Conservation (phyloP, 2,329 filamentous ascomycete species). For the Thermomyces lanuginosus region DNA sequence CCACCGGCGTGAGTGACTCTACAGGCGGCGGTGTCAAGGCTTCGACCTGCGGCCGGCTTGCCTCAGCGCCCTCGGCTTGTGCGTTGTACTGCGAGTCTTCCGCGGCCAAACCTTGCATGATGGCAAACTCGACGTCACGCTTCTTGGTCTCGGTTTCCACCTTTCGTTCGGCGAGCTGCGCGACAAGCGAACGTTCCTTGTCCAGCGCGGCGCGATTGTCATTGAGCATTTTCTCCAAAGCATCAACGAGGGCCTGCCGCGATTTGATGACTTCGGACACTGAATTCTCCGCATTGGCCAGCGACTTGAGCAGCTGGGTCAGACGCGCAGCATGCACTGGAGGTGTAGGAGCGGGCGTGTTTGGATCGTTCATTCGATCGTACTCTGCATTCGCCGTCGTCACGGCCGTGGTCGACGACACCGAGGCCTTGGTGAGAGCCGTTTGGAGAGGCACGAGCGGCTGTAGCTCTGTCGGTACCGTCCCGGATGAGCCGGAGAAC, state of each 20-base stretch:
- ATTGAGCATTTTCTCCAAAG: constrained; percentile 66
- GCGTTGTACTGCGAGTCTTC: constrained; percentile 33
- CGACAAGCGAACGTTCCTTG: constrained; percentile 50
- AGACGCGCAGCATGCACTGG: constrained; percentile 85
- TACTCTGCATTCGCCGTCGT: constrained; percentile 66
- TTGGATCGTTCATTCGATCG: constrained; percentile 61
- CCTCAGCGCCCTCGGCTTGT: constrained; percentile 16
- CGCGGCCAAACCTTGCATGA: constrained; percentile 65
- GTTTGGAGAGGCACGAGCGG: constrained; percentile 60
- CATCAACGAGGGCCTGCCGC: constrained; percentile 57
- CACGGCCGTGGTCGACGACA: constrained; percentile 49
- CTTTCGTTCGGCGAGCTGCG: constrained; percentile 50
- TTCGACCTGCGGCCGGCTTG: constrained; percentile 60
- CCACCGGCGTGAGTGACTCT: constrained; percentile 38
- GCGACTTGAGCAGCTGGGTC: constrained; percentile 71
- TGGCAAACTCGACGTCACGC: constrained; percentile 74
- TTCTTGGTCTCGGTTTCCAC: constrained; percentile 64
- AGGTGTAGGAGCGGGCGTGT: constrained; percentile 53
- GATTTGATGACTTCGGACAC: constrained; percentile 82
- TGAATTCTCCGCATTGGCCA: constrained; percentile 76
- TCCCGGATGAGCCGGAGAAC: constrained; percentile 42
- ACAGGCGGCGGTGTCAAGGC: constrained; percentile 66
- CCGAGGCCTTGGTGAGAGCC: constrained; percentile 54
- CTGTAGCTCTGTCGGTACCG: constrained; percentile 60
- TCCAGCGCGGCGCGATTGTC: constrained; percentile 53